These are phyloP conservation scores for Aspergillus pseudotamarii DNA, from an alignment of 2,329 filamentous ascomycete genomes.

Conservation along the genomic window DNA sequence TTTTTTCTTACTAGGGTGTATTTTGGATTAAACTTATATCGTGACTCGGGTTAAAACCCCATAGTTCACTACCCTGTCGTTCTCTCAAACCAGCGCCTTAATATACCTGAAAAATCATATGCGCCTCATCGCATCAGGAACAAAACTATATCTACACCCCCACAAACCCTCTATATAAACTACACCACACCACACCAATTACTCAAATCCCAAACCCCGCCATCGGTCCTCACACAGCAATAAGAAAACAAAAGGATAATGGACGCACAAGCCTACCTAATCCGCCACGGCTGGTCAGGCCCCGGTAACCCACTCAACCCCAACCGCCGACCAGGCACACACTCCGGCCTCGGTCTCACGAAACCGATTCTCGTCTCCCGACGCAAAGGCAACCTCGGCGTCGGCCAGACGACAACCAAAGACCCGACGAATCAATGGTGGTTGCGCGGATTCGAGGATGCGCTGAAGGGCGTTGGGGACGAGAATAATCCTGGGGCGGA, in stretches of 20 bases:
- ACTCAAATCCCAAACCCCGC: not conserved
- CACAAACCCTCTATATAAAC: not conserved
- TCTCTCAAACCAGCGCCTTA: not conserved
- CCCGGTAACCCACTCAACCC: constrained; percentile 85
- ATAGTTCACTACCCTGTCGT: not conserved
- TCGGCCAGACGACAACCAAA: constrained; percentile 73
- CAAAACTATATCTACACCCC: not conserved
- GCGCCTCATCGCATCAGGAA: not conserved
- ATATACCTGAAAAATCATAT: not conserved
- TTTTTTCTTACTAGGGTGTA: not conserved
- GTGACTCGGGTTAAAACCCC: not conserved
- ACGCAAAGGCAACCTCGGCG: constrained; percentile 78
- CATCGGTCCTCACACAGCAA: not conserved
- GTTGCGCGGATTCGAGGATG: constrained; percentile 91
- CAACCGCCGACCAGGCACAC: constrained; percentile 48
- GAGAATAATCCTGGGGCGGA: constrained; percentile 63
- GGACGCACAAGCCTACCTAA: constrained; percentile 82
- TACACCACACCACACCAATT: not conserved
- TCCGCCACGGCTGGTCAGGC: constrained; percentile 86
- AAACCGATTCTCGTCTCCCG: constrained; percentile 81
- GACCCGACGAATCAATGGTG: constrained; percentile 86
- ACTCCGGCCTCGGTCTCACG: constrained; percentile 74
- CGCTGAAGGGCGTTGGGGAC: constrained; percentile 72
- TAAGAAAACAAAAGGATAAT: constrained; percentile 51
- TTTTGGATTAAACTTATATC: not conserved